phyloP scores from a whole-genome alignment of 371 early-diverging fungal species.

The Rhizopus sp. region DNA sequence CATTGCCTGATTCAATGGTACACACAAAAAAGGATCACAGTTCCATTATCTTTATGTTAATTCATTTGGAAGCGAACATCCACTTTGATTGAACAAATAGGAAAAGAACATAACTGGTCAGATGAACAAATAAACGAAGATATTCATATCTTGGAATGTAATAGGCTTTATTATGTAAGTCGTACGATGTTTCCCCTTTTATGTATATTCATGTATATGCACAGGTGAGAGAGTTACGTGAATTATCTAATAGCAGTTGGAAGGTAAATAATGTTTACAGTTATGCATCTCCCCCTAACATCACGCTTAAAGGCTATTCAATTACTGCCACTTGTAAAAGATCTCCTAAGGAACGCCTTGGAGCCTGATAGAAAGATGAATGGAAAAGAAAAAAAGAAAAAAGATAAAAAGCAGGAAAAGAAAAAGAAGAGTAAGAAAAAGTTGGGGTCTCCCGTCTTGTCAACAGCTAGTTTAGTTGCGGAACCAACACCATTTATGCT shows the following conservation, averaged over 20 bases:
- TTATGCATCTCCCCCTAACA: neutral
- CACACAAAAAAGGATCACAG: neutral
- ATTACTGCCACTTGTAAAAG: conserved; percentile 35
- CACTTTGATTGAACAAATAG: conserved; percentile 64
- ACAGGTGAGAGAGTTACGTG: conserved; percentile 59
- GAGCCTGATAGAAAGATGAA: conserved; percentile 5
- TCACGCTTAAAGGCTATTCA: conserved; percentile 18
- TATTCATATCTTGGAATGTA: conserved; percentile 48
- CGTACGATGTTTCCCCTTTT: neutral
- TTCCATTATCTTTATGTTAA: neutral
- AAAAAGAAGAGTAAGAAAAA: conserved; percentile 28
- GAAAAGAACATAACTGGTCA: conserved; percentile 62
- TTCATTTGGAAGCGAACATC: conserved; percentile 49
- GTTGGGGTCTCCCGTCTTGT: conserved; percentile 28
- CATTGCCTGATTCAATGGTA: conserved; percentile 38
- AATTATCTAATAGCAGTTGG: conserved; percentile 65
- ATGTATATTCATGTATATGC: neutral
- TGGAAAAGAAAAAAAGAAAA: conserved; percentile 10
- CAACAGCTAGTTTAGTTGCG: conserved; percentile 12
- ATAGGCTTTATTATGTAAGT: conserved; percentile 58
- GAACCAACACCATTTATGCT: conserved; percentile 12
- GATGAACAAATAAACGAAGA: conserved; percentile 59
- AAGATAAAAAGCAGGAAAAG: conserved; percentile 28
- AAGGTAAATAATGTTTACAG: conserved; percentile 41
- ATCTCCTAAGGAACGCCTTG: conserved; percentile 28